A percentile compares a stretch with the other conserved stretches of the same genome.
These are phyloP conservation scores for Coemansia sp. DNA, from an alignment of 192 early-diverging fungal genomes.

Conservation along the genomic window DNA sequence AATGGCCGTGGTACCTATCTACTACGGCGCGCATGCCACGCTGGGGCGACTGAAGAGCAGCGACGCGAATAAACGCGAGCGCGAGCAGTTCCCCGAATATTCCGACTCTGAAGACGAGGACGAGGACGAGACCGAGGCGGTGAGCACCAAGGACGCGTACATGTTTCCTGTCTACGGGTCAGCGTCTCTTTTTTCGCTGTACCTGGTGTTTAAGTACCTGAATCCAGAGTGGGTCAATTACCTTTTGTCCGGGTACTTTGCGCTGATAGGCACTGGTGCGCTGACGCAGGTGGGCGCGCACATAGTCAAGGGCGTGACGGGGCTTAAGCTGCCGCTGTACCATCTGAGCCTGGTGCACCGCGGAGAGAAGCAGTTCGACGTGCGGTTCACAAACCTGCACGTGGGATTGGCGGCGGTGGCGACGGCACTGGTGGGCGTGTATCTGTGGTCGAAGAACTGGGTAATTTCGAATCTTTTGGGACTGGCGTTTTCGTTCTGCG, in stretches of 20 bases:
- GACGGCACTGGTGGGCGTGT: constrained; percentile 65
- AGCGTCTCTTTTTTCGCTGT: constrained; percentile 73
- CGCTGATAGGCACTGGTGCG: constrained; percentile 77
- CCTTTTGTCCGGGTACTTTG: constrained; percentile 84
- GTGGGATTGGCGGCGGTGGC: constrained; percentile 60
- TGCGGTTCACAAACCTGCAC: constrained; percentile 69
- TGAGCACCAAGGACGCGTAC: constrained; percentile 85
- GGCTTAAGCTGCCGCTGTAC: constrained; percentile 68
- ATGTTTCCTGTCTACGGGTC: constrained; percentile 94
- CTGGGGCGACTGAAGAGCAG: constrained; percentile 61
- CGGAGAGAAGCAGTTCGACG: constrained; percentile 18
- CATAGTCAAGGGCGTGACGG: constrained; percentile 50
- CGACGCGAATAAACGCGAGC: constrained; percentile 39
- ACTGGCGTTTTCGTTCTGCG: constrained; percentile 80
- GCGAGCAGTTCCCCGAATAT: constrained; percentile 42
- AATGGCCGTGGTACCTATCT: constrained; percentile 89
- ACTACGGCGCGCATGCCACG: constrained; percentile 77
- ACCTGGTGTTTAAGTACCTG: constrained; percentile 83
- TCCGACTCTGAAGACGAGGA: constrained; percentile 69
- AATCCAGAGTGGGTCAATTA: constrained; percentile 82
- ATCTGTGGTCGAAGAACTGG: constrained; percentile 90
- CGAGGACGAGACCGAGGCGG: constrained; percentile 73
- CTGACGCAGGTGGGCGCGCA: constrained; percentile 66
- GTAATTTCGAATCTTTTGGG: constrained; percentile 86
- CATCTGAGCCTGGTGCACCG: constrained; percentile 61